Evolutionary conservation across 345 rosid species (phyloP).

Genomic region (Microthlaspi erraticum): DNA sequence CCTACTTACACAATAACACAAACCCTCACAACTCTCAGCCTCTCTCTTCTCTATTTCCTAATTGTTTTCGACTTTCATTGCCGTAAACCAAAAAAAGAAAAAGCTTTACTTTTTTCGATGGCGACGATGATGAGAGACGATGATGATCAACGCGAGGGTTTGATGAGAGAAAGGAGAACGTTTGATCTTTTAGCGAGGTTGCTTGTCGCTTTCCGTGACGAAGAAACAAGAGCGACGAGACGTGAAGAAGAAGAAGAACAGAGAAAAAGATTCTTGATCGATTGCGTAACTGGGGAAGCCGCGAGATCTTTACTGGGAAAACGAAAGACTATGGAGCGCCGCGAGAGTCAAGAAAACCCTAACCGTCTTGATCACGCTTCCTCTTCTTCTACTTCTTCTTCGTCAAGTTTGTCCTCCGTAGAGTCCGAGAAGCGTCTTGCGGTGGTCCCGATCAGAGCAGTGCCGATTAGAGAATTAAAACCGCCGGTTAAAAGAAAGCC

Average conservation of each 20-base stretch:
- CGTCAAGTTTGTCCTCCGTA: background rate
- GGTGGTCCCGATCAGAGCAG: slow-evolving; percentile 6
- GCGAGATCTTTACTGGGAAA: background rate
- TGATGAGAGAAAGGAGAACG: background rate
- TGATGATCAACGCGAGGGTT: background rate
- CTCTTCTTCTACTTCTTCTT: background rate
- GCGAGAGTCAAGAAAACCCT: background rate
- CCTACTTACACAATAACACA: too few species aligned
- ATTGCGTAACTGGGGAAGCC: too few species aligned
- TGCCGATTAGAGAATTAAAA: background rate
- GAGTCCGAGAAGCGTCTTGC: background rate
- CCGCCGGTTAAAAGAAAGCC: background rate
- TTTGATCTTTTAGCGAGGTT: background rate
- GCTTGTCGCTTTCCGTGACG: too few species aligned
- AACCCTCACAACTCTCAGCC: too few species aligned
- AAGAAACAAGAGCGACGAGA: too few species aligned
- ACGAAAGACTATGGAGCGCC: background rate
- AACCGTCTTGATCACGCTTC: background rate
- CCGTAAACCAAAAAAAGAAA: too few species aligned
- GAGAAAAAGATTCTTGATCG: too few species aligned
- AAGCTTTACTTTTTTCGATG: too few species aligned
- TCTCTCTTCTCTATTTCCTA: too few species aligned
- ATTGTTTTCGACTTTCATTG: too few species aligned
- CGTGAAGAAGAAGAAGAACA: too few species aligned
- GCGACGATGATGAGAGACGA: too few species aligned